These are phyloP conservation scores for Trametes cinnabarina DNA, from an alignment of 768 basidiomycete genomes.

Conservation along the genomic window DNA sequence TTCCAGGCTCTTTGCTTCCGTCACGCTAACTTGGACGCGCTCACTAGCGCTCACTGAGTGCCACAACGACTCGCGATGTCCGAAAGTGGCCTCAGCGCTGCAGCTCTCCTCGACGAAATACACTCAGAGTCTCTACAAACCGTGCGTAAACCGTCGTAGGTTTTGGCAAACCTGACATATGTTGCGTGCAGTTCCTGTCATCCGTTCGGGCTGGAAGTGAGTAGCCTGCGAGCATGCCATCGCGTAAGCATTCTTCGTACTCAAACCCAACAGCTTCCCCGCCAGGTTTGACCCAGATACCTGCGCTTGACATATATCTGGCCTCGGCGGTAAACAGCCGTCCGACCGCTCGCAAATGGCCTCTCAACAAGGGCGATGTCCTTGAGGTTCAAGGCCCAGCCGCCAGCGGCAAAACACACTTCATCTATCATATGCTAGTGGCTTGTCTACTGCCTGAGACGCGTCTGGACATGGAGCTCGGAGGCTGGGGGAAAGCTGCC, in stretches of 20 bases:
- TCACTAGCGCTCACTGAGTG: neutral
- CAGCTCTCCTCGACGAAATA: slow-evolving; percentile 13
- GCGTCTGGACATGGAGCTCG: slow-evolving; percentile 34
- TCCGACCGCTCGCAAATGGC: slow-evolving; percentile 23
- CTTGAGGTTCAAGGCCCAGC: slow-evolving; percentile 77
- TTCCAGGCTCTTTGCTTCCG: neutral
- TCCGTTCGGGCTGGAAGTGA: slow-evolving; percentile 41
- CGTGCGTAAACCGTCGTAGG: neutral
- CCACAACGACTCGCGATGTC: slow-evolving; percentile 1
- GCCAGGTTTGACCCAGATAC: slow-evolving; percentile 31
- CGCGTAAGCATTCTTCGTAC: neutral
- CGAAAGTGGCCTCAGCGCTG: slow-evolving; percentile 9
- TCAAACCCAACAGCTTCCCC: slow-evolving; percentile 28
- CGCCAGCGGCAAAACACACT: slow-evolving; percentile 72
- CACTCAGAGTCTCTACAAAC: slow-evolving; percentile 16
- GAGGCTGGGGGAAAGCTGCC: slow-evolving; percentile 64
- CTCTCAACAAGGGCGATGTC: slow-evolving; percentile 55
- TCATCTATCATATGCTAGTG: slow-evolving; percentile 65
- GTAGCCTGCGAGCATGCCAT: neutral
- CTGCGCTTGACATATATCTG: slow-evolving; percentile 35
- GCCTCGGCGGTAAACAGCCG: slow-evolving; percentile 11
- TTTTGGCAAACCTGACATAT: neutral
- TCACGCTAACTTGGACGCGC: neutral
- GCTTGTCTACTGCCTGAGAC: slow-evolving; percentile 54
- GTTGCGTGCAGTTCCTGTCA: slow-evolving; percentile 39